Percentiles rank a stretch among this genome's conserved stretches.
Evolutionary conservation across 208 protist species (phyloP).

Genomic region (Leishmania braziliensis): DNA sequence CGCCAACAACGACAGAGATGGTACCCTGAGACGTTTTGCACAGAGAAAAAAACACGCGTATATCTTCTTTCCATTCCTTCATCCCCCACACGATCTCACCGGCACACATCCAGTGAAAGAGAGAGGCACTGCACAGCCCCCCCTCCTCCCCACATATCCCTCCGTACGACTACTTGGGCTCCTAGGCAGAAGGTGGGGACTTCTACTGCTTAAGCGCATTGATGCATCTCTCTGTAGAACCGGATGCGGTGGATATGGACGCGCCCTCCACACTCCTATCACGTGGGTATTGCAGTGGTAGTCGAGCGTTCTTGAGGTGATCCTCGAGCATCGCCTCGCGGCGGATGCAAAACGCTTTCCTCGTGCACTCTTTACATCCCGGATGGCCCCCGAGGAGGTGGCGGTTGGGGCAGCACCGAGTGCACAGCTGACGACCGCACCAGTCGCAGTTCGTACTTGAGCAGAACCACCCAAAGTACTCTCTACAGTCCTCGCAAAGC

Average conservation of each 20-base stretch:
- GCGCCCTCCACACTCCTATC: neutral
- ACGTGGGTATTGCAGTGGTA: slow-evolving; percentile 5
- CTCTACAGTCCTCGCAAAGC: slow-evolving; percentile 64
- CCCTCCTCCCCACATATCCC: neutral
- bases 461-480: slow-evolving; percentile 68
- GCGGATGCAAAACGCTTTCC: slow-evolving; percentile 44
- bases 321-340: slow-evolving; percentile 32
- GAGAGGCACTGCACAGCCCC: neutral
- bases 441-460: slow-evolving; percentile 80
- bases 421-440: slow-evolving; percentile 80
- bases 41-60: neutral
- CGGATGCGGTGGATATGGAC: neutral
- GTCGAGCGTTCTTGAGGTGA: slow-evolving; percentile 18
- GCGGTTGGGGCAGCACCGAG: slow-evolving; percentile 67
- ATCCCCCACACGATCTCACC: neutral
- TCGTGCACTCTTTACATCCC: slow-evolving; percentile 67
- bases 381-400: slow-evolving; percentile 72
- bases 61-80: too few relatives aligned
- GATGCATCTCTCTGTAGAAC: neutral
- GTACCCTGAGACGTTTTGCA: neutral
- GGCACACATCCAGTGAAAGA: neutral
- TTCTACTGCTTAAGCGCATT: neutral
- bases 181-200: neutral
- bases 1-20: neutral
- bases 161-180: too few relatives aligned